Evolutionary conservation across 176 grass and related monocot species (phyloP), one percentile per base, ranked within the genome.

Genomic region (Rhipidocladum racemiflorum): DNA sequence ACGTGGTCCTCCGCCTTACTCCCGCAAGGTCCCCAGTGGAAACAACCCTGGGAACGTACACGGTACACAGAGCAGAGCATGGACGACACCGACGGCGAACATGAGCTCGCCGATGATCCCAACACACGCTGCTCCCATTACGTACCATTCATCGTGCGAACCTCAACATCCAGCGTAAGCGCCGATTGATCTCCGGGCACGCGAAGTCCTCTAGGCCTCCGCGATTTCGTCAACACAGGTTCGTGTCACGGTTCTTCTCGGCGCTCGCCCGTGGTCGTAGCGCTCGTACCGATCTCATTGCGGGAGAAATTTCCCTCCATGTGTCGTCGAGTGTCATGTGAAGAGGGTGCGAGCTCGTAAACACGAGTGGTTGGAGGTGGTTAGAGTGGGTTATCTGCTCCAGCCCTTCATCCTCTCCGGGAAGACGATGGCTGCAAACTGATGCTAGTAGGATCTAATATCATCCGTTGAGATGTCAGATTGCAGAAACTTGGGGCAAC

Each of bases 301-400:
- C 35, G 17, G 28, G 32, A 23, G 53, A 73, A 27, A 25, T 64
- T 32, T 64, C 61, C 18, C 61, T 17, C 6, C 28, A 34, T 64
- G 29, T 34, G 61, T 56, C 21, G 8, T 56, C 21, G 53, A 56
- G 53, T 23, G 12, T 45, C 76, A 80, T 18, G 85, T 69, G 78
- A 69, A 48, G 4, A 49, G 39, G 18, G 25, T 6, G 38, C 54
- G 32, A n/a, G 24, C 29, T 39, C 71, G 61, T 69, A 69, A 82
- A 76, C 34, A 11, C 71, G 17, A 34, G 65, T 15, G 34, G 69
- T 80, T 80, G 48, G 46, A 45, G 60, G 59, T 86, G 35, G 84
- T 74, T 68, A 49, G 5, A 5, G 61, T n/a, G 20, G 61, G 35
- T 50, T 46, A 59, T 56, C 28, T 29, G 15, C 0, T 18, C 20